Conservation (phyloP, 139 green algal species). For the Penium margaritaceum region DNA sequence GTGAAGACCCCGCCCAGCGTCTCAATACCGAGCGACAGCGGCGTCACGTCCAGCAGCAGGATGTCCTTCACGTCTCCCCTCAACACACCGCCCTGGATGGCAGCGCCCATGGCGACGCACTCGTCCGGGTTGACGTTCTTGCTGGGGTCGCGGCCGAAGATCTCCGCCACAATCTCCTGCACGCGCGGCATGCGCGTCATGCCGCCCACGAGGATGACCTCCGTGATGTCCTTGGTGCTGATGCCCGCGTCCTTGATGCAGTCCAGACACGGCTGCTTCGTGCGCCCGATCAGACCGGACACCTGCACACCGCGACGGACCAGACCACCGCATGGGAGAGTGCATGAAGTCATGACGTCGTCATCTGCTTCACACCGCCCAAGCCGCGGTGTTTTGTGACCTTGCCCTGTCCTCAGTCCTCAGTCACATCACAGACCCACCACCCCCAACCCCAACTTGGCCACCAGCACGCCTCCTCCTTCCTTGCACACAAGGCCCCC, state of each 20-base stretch:
- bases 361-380: too few species aligned
- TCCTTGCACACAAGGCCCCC: too few species aligned
- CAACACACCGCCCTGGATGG: constrained; percentile 91
- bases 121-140: constrained; percentile 93
- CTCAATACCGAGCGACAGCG: constrained; percentile 91
- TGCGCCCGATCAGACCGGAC: constrained; percentile 82
- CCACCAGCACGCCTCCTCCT: too few species aligned
- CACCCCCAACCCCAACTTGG: too few species aligned
- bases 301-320: too few species aligned
- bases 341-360: too few species aligned
- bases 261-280: constrained; percentile 79
- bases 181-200: constrained; percentile 95
- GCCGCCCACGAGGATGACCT: constrained; percentile 86
- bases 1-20: constrained; percentile 98
- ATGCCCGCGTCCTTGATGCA: constrained; percentile 73
- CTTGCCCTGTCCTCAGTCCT: too few species aligned
- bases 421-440: too few species aligned
- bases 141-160: constrained; percentile 78
- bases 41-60: constrained; percentile 91
- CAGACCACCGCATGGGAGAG: too few species aligned
- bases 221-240: constrained; percentile 72
- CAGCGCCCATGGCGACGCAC: constrained; percentile 89
- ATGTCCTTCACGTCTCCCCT: constrained; percentile 91
- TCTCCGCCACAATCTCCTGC: constrained; percentile 77
- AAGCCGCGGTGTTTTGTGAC: too few species aligned